phyloP scores from a whole-genome alignment of 306 rosid species.

The Cucurbita maxima region DNA sequence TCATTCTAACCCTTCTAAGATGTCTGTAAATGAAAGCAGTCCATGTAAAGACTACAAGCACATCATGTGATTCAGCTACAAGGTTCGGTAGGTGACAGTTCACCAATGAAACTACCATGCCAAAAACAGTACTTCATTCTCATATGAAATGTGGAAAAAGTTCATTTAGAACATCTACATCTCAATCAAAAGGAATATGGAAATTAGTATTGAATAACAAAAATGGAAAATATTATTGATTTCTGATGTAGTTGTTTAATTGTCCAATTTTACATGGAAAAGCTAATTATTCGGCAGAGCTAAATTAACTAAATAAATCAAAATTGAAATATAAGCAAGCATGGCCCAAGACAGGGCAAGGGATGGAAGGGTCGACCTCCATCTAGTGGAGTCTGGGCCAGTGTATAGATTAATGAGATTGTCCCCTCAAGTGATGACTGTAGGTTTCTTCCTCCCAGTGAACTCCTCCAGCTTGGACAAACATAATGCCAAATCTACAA shows the following conservation, averaged over 20 bases:
- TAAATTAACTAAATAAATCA: neutral
- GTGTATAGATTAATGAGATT: constrained; percentile 8
- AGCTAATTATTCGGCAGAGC: neutral
- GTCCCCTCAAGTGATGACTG: constrained; percentile 67
- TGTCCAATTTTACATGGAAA: neutral
- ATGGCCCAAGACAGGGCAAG: neutral
- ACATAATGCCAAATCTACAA: constrained; percentile 71
- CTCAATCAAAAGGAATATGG: neutral
- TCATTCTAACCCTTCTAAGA: neutral
- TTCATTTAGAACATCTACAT: neutral
- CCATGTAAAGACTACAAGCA: constrained; percentile 1
- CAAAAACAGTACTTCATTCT: neutral
- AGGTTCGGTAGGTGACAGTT: constrained; percentile 5
- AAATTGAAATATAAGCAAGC: constrained; percentile 2
- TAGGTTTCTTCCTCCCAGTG: constrained; percentile 91
- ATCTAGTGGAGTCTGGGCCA: constrained; percentile 6
- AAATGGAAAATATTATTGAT: neutral
- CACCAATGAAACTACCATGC: constrained; percentile 1
- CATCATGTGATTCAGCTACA: constrained; percentile 7
- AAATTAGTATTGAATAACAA: neutral
- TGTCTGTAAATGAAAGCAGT: neutral
- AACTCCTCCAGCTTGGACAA: constrained; percentile 73
- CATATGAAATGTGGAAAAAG: neutral
- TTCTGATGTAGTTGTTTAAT: neutral
- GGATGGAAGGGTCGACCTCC: constrained; percentile 9